Evolutionary conservation across 768 basidiomycete species (phyloP), one percentile per base, ranked within the genome.

Genomic region (Trametes elegans): DNA sequence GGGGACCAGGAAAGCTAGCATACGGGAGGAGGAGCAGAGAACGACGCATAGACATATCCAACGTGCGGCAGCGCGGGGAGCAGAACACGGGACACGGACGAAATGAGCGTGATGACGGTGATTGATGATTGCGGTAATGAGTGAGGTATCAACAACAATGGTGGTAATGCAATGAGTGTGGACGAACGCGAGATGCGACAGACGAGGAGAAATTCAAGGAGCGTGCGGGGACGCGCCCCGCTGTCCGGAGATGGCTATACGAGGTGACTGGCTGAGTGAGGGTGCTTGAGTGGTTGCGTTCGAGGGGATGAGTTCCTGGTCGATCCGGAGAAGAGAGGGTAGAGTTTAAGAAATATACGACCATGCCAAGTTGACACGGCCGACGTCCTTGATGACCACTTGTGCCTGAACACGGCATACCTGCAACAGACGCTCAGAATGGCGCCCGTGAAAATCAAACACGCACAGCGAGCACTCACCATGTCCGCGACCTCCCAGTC

Each of bases 111-210:
- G 41, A 46, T 21, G 29, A n/a, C n/a, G n/a, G n/a, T n/a, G n/a
- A n/a, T n/a, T n/a, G n/a, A 32, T 21, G 31, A 32, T 32, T 23
- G 45, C 21, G 26, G 18, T 32, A 32, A 46, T 46, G 45, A 46
- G 45, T n/a, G 43, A 49, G 42, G 18, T 34, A 43, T 43, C 26
- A 21, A 18, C 14, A n/a, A 27, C 31, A 35, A 94, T 74, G 92
- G 93, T 71, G 93, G n/a, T n/a, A n/a, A 95, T 64, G 84, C 85
- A 49, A 55, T 14, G 54, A 55, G 47, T 11, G 42, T 44, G 50
- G 8, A 19, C 31, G 40, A 29, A 42, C 32, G 36, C 36, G 31
- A n/a, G n/a, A 43, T 42, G 55, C 47, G 31, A 49, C 43, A 47
- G 34, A n/a, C n/a, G n/a, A 55, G 26, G 29, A 38, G 19, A 36